Percentiles rank a stretch among this genome's conserved stretches.
Evolutionary conservation across 768 basidiomycete species (phyloP).

Genomic region (Mycena vulgaris): DNA sequence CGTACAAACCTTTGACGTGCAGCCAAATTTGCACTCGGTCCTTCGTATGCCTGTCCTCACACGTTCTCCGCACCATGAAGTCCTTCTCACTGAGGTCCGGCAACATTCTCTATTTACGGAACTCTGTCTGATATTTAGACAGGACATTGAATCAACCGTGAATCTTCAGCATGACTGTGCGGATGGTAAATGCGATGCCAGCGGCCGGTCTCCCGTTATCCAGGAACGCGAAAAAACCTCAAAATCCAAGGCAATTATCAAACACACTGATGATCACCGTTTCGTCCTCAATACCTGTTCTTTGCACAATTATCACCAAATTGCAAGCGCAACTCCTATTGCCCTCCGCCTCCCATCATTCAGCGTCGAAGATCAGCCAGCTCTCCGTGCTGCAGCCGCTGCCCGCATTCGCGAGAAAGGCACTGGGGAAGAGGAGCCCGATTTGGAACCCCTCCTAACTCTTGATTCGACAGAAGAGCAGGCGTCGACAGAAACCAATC

Average conservation of each 20-base stretch:
- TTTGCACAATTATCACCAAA: no score
- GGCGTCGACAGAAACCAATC: neutral
- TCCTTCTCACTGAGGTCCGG: no score
- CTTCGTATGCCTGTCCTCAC: no score
- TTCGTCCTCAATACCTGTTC: neutral
- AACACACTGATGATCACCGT: neutral
- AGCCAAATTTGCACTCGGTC: no score
- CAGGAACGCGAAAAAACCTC: conserved; percentile 3
- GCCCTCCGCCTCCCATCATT: neutral
- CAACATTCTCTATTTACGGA: no score
- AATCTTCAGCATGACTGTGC: conserved; percentile 24
- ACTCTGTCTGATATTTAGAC: neutral
- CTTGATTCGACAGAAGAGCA: no score
- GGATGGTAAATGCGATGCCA: neutral
- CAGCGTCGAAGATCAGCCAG: neutral
- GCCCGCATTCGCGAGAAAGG: neutral
- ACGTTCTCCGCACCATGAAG: no score
- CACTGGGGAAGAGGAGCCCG: neutral
- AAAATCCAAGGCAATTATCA: neutral
- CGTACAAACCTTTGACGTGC: no score
- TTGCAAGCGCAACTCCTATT: neutral
- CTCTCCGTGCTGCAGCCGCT: neutral
- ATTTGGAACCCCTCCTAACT: no score
- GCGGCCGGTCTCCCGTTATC: neutral
- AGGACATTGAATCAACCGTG: conserved; percentile 11